Percentiles rank a stretch among this genome's conserved stretches.
Evolutionary conservation across 2,329 filamentous ascomycete species (phyloP).

Genomic region (Sclerotinia subarctica): DNA sequence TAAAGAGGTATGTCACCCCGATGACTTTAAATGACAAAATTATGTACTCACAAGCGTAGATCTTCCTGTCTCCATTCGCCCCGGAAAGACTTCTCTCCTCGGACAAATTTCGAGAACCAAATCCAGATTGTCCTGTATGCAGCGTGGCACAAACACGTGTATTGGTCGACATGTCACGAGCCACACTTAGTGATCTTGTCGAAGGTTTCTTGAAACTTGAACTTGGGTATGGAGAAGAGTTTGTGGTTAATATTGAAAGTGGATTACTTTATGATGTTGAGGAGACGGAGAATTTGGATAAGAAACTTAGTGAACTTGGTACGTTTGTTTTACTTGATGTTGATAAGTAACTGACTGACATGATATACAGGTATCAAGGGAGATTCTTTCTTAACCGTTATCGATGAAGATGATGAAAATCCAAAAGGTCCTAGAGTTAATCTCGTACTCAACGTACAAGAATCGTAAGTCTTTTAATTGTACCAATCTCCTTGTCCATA

Average conservation of each 20-base stretch:
- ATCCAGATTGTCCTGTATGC: constrained; percentile 81
- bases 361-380: constrained; percentile 56
- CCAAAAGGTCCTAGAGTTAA: constrained; percentile 78
- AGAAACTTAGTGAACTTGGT: constrained; percentile 75
- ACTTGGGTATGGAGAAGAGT: constrained; percentile 76
- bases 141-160: constrained; percentile 67
- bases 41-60: constrained; percentile 41
- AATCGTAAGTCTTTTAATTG: constrained; percentile 49
- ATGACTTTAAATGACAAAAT: constrained; percentile 8
- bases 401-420: constrained; percentile 73
- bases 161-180: constrained; percentile 64
- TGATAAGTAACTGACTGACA: not conserved
- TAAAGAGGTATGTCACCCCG: constrained; percentile 59
- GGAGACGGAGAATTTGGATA: constrained; percentile 78
- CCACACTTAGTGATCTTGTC: constrained; percentile 77
- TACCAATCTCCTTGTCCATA: not conserved
- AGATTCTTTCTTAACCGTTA: constrained; percentile 76
- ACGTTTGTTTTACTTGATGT: constrained; percentile 30
- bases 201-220: constrained; percentile 67
- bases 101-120: constrained; percentile 60
- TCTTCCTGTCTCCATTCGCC: constrained; percentile 74
- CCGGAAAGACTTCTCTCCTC: constrained; percentile 56
- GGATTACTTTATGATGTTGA: constrained; percentile 88
- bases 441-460: constrained; percentile 67
- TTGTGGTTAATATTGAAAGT: constrained; percentile 71